Percentiles rank a stretch among this genome's conserved stretches.
Evolutionary conservation across 2,329 filamentous ascomycete genomes (phyloP).

Genomic region (Phialophora chinensis): DNA sequence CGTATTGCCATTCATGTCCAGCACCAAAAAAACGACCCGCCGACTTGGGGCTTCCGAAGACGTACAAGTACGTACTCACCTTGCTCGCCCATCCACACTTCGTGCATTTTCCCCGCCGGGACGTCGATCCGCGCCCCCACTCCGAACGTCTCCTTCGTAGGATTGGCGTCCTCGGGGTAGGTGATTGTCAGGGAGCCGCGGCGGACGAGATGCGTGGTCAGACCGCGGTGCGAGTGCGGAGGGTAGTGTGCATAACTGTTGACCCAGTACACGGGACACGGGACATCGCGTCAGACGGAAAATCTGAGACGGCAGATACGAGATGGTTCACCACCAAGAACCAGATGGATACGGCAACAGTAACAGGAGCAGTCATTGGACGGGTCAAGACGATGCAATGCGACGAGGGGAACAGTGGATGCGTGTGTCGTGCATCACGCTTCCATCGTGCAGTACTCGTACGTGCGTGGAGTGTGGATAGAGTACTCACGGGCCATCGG

Average conservation of each 20-base stretch:
- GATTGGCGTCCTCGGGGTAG: slow-evolving; percentile 60
- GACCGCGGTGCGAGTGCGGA: slow-evolving; percentile 61
- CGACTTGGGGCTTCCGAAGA: too few relatives aligned
- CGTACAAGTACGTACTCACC: slow-evolving; percentile 21
- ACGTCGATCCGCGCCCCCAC: slow-evolving; percentile 63
- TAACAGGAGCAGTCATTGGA: too few relatives aligned
- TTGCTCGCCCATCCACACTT: slow-evolving; percentile 65
- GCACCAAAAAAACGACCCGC: too few relatives aligned
- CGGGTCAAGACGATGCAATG: too few relatives aligned
- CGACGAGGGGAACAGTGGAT: too few relatives aligned
- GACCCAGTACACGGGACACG: not conserved
- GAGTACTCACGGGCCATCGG: slow-evolving; percentile 59
- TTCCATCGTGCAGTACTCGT: too few relatives aligned
- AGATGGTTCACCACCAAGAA: not conserved
- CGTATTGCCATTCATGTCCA: not conserved
- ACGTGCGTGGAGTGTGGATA: not conserved
- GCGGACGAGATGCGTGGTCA: slow-evolving; percentile 67
- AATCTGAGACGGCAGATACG: not conserved
- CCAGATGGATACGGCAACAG: too few relatives aligned
- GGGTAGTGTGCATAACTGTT: slow-evolving; percentile 64
- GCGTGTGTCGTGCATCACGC: too few relatives aligned
- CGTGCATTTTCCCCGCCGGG: slow-evolving; percentile 60
- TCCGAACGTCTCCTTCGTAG: slow-evolving; percentile 62
- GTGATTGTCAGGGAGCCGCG: slow-evolving; percentile 62
- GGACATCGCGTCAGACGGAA: not conserved